phyloP scores from a whole-genome alignment of 495 filamentous ascomycete species.

The Terfezia claveryi region DNA sequence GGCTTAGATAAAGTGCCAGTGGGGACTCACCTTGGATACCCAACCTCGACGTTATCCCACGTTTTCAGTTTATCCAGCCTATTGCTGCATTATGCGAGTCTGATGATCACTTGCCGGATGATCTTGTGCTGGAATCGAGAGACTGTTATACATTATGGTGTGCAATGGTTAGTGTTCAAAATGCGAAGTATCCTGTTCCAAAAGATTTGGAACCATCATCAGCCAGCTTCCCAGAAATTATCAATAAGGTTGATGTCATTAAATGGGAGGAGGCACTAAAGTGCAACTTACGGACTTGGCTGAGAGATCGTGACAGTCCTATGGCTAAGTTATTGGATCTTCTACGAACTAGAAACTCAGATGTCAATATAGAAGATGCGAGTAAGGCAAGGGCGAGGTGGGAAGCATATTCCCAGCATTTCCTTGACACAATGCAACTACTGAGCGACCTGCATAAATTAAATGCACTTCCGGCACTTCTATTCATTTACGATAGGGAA shows the following conservation, averaged over 20 bases:
- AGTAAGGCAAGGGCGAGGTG: background rate
- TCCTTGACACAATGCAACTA: slow-evolving; percentile 33
- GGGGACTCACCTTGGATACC: background rate
- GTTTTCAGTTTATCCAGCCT: slow-evolving; percentile 34
- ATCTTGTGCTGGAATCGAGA: slow-evolving; percentile 46
- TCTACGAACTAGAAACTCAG: background rate
- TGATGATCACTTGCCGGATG: slow-evolving; percentile 36
- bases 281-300: slow-evolving; percentile 33
- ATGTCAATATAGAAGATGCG: background rate
- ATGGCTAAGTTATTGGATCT: slow-evolving; percentile 33
- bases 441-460: slow-evolving; percentile 37
- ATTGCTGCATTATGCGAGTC: slow-evolving; percentile 37
- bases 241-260: slow-evolving; percentile 40
- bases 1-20: background rate
- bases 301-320: slow-evolving; percentile 34
- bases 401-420: slow-evolving; percentile 10
- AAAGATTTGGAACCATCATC: slow-evolving; percentile 28
- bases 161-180: slow-evolving; percentile 33
- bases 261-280: slow-evolving; percentile 42
- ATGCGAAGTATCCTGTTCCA: slow-evolving; percentile 25
- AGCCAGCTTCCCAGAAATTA: slow-evolving; percentile 21
- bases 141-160: slow-evolving; percentile 46
- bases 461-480: slow-evolving; percentile 44
- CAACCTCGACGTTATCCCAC: background rate
- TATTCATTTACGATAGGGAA: slow-evolving; percentile 53